Evolutionary conservation across 345 rosid genomes (phyloP).

Genomic region (Citrus australasica): DNA sequence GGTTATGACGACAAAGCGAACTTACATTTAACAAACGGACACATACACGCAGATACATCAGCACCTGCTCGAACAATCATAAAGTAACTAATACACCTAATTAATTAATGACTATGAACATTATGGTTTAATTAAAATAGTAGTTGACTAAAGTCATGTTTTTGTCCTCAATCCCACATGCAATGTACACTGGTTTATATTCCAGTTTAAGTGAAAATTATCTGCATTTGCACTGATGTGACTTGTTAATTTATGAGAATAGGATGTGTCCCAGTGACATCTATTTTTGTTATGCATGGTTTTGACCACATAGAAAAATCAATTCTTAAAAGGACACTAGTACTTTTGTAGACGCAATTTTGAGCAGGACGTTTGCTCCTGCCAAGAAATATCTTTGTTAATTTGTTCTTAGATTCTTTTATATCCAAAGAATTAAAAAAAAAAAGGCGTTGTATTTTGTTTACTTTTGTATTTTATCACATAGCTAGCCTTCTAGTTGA

Average conservation of each 20-base stretch:
- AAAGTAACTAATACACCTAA: not conserved
- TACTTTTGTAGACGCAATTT: not conserved
- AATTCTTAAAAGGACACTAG: not conserved
- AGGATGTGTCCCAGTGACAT: not conserved
- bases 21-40: not conserved
- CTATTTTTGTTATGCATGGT: not conserved
- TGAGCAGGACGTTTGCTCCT: not conserved
- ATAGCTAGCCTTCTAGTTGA: not conserved
- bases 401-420: not conserved
- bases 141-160: not conserved
- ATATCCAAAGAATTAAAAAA: not conserved
- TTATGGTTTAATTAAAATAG: not conserved
- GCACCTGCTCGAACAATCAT: too few relatives aligned
- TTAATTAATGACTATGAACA: not conserved
- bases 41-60: not conserved
- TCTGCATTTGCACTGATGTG: not conserved
- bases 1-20: not conserved
- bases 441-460: too few relatives aligned
- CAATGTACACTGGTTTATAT: not conserved
- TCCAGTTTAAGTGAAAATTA: not conserved
- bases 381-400: not conserved
- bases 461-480: not conserved
- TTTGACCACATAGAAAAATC: not conserved
- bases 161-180: constrained; percentile 9
- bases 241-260: not conserved